phyloP scores from a whole-genome alignment of 805 yeast species.

The Kodamaea jinghongensis region DNA sequence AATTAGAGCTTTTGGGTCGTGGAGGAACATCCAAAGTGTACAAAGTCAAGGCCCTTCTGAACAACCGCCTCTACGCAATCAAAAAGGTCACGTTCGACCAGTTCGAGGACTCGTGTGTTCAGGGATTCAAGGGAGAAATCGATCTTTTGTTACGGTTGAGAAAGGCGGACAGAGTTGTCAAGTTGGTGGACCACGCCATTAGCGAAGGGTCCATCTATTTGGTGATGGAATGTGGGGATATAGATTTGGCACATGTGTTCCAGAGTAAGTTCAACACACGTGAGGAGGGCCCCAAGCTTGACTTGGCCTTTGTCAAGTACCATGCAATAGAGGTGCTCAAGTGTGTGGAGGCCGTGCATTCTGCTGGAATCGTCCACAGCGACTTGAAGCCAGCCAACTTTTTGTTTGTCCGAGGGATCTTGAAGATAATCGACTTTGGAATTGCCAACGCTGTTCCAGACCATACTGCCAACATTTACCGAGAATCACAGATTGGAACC shows the following conservation, averaged over 20 bases:
- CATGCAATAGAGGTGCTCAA: conserved; percentile 74
- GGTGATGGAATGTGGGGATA: conserved; percentile 94
- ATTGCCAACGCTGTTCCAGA: conserved; percentile 93
- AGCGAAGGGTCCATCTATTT: conserved; percentile 60
- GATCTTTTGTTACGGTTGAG: conserved; percentile 62
- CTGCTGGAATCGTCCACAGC: conserved; percentile 79
- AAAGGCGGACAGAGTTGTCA: conserved; percentile 68
- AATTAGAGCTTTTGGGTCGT: conserved; percentile 75
- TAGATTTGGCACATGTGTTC: conserved; percentile 81
- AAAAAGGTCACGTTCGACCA: conserved; percentile 80
- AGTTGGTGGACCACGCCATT: conserved; percentile 70
- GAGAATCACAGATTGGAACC: conserved; percentile 91
- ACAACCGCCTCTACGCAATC: conserved; percentile 67
- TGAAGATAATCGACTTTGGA: conserved; percentile 93
- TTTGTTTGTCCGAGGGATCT: conserved; percentile 74
- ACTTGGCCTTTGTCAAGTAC: conserved; percentile 72
- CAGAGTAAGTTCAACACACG: conserved; percentile 44
- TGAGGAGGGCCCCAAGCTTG: conserved; percentile 42
- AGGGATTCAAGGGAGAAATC: conserved; percentile 88
- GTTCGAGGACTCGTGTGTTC: conserved; percentile 69
- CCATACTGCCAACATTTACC: conserved; percentile 82
- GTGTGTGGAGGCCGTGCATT: conserved; percentile 88
- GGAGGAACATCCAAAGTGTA: conserved; percentile 94
- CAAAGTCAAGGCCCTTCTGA: conserved; percentile 56
- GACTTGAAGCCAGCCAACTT: conserved; percentile 70